Evolutionary conservation across 371 early-diverging fungal species (phyloP).

Genomic region (Synchytrium microbalum): DNA sequence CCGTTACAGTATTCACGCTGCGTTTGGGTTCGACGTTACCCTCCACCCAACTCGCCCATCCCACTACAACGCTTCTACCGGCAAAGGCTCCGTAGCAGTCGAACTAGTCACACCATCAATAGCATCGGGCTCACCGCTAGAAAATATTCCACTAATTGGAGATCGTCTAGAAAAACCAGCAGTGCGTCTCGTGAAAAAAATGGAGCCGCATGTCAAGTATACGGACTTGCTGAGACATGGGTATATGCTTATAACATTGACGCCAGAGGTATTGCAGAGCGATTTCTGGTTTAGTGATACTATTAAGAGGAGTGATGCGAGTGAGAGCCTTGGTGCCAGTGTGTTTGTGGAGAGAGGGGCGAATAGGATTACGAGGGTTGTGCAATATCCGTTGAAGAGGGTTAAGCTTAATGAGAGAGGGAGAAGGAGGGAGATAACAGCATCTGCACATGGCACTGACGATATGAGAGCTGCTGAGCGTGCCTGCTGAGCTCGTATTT

Average conservation of each 20-base stretch:
- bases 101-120: slow-evolving; percentile 27
- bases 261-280: background rate
- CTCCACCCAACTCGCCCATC: slow-evolving; percentile 9
- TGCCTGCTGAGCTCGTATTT: no score
- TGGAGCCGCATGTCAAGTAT: background rate
- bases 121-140: slow-evolving; percentile 12
- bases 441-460: no score
- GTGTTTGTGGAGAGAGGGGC: no score
- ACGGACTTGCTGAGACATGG: background rate
- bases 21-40: slow-evolving; percentile 23
- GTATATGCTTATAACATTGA: background rate
- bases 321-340: slow-evolving; percentile 2
- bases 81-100: slow-evolving; percentile 18
- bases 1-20: no score
- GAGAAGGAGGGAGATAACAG: no score
- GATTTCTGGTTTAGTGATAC: background rate
- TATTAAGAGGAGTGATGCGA: background rate
- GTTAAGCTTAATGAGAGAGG: no score
- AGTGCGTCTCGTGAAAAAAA: background rate
- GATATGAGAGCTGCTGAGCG: no score
- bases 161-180: background rate
- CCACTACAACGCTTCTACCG: slow-evolving; percentile 16
- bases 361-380: no score
- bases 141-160: background rate
- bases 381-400: no score